Base-by-base conservation (phyloP, 345 rosid species). In the Salix purpurea region DNA sequence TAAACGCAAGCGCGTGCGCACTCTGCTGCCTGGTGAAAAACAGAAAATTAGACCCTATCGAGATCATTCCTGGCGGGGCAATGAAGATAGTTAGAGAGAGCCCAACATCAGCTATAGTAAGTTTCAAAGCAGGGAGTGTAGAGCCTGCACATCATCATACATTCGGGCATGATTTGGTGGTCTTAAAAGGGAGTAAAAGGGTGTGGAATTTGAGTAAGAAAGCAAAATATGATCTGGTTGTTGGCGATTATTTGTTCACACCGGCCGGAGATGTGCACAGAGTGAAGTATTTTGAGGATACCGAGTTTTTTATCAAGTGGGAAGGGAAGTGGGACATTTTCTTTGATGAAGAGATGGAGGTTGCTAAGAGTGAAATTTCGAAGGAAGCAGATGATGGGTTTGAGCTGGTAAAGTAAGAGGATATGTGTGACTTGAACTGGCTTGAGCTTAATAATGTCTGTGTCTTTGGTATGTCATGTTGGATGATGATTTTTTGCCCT, bases 61-160 rank as follows among this genome's bases (percentile, higher is more conserved):
- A 90, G 2, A 85, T 93, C 18, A 91, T 93, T 65, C 97, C 97
- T 1, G 97, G 98, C 3, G 95, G 93, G 0, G 85, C 93, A 73
- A 93, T 93, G 97, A 95, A 95, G 93, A 93, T 95, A 21, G 60
- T 95, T 78, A 84, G 97, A 42, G 99, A 95, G 83, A 89, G 79
- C 24, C 97, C 97, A 5, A 94, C 98, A 1, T 89, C 94, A 6
- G 97, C 97, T 3, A 77, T 94, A 13, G 90, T 94, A n/a, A 83
- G 87, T 52, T 94, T 94, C 34, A 85, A 83, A 64, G 94, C 97
- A 0, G 98, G 94, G 77, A 91, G 97, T 18, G 89, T 91, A 4
- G 99, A 94, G 78, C 99, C 97, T 0, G 99, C 97, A 4, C 99
- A 95, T 58, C 99, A 93, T 79, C 93, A 93, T 75, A 93, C 96